phyloP scores from a whole-genome alignment of 345 rosid genomes.

The Dipteronia dyeriana region DNA sequence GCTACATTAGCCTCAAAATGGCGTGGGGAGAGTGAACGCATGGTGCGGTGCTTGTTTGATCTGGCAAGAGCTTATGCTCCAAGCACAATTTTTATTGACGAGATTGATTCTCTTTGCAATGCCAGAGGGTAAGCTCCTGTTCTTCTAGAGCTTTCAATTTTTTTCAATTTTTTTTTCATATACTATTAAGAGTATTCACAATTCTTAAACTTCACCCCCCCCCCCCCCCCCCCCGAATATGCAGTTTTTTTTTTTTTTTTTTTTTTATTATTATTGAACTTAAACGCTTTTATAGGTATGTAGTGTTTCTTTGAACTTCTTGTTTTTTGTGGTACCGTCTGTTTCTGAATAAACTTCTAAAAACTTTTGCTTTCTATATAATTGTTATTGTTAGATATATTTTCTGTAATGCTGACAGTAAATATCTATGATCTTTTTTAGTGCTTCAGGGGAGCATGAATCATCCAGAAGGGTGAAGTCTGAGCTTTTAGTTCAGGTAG shows the following conservation, averaged over 20 bases:
- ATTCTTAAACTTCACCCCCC: too few species aligned
- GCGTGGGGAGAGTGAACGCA: slow-evolving; percentile 99
- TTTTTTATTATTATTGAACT: too few species aligned
- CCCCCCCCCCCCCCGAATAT: too few species aligned
- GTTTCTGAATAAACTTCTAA: background rate
- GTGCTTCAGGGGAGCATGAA: slow-evolving; percentile 98
- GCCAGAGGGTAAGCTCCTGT: slow-evolving; percentile 75
- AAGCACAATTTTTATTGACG: slow-evolving; percentile 94
- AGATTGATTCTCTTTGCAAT: slow-evolving; percentile 97
- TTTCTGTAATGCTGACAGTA: background rate
- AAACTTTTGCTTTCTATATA: background rate
- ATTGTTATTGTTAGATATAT: background rate
- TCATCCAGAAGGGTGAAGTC: slow-evolving; percentile 99
- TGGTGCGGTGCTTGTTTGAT: slow-evolving; percentile 96
- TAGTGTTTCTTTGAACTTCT: background rate
- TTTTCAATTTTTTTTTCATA: background rate
- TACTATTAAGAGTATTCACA: background rate
- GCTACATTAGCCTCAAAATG: slow-evolving; percentile 97
- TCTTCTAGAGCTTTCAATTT: slow-evolving; percentile 3
- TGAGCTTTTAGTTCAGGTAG: slow-evolving; percentile 99
- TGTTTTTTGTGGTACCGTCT: background rate
- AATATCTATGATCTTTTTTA: slow-evolving; percentile 27
- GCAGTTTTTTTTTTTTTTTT: too few species aligned
- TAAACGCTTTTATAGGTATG: background rate
- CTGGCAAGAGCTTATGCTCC: slow-evolving; percentile 97